These are phyloP conservation scores for Pseudozyma thailandica DNA, from an alignment of 1,284 basidiomycete genomes.

Conservation along the genomic window DNA sequence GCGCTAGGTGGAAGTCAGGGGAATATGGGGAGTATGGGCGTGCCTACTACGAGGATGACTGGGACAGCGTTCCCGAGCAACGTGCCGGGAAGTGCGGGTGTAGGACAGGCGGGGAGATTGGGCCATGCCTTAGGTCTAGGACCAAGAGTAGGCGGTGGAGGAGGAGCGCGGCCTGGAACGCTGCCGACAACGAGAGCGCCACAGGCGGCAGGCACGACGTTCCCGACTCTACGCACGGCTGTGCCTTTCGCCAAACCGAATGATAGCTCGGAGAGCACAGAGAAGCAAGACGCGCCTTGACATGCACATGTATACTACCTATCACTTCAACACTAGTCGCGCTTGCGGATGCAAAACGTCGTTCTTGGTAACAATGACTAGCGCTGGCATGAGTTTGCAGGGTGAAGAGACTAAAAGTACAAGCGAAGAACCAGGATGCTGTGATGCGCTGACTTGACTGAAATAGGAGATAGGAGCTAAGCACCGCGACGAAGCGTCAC, in stretches of 20 bases:
- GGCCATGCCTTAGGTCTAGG: constrained; percentile 12
- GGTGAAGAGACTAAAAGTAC: constrained; percentile 5
- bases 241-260: neutral
- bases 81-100: neutral
- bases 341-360: no score
- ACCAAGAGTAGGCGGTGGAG: constrained; percentile 1
- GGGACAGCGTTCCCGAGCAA: neutral
- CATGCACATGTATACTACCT: no score
- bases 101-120: neutral
- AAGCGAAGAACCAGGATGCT: no score
- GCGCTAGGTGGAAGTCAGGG: constrained; percentile 27
- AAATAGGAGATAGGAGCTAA: neutral
- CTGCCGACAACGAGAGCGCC: neutral
- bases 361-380: no score
- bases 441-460: no score
- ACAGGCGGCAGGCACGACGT: neutral
- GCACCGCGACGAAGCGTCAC: constrained; percentile 26
- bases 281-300: neutral
- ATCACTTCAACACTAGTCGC: no score
- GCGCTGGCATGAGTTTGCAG: no score
- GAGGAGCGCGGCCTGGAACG: neutral
- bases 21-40: constrained; percentile 41
- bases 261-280: no score
- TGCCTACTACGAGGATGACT: constrained; percentile 26
- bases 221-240: constrained; percentile 4